phyloP scores from a whole-genome alignment of 129 eudicot species.

The Artemisia argyi region DNA sequence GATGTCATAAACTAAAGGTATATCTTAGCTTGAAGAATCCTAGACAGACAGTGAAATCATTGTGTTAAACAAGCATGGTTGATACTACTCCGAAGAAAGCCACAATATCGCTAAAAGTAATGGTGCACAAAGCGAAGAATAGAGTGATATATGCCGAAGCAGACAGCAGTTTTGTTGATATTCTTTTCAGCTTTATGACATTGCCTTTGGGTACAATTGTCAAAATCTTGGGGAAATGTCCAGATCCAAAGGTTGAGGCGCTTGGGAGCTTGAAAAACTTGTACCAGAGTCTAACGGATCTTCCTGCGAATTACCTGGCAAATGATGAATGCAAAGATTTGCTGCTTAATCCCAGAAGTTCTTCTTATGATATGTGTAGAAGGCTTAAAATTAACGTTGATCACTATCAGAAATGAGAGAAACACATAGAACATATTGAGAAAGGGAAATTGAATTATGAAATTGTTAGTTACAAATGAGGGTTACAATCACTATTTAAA shows the following conservation, averaged over 20 bases:
- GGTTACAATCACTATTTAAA: no score
- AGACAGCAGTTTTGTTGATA: no score
- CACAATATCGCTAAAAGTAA: no score
- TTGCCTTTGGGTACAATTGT: slow-evolving; percentile 39
- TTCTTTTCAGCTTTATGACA: slow-evolving; percentile 13
- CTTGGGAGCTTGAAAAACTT: slow-evolving; percentile 27
- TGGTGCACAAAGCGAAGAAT: neutral
- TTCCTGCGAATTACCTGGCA: neutral
- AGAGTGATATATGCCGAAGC: slow-evolving; percentile 25
- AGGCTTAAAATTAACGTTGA: slow-evolving; percentile 19
- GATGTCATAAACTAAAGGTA: no score
- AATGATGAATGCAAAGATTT: neutral
- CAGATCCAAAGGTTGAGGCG: neutral
- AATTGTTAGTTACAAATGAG: no score
- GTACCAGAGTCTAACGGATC: neutral
- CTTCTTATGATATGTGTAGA: neutral
- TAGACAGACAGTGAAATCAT: neutral
- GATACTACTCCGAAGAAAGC: neutral
- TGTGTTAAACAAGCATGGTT: neutral
- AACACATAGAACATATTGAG: no score
- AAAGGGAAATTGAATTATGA: no score
- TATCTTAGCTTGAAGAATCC: no score
- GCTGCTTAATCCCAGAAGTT: slow-evolving; percentile 27
- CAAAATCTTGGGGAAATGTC: neutral
- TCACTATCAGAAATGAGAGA: no score